These are phyloP conservation scores for Macrolepiota albuminosa DNA, from an alignment of 768 basidiomycete species.

Conservation along the genomic window DNA sequence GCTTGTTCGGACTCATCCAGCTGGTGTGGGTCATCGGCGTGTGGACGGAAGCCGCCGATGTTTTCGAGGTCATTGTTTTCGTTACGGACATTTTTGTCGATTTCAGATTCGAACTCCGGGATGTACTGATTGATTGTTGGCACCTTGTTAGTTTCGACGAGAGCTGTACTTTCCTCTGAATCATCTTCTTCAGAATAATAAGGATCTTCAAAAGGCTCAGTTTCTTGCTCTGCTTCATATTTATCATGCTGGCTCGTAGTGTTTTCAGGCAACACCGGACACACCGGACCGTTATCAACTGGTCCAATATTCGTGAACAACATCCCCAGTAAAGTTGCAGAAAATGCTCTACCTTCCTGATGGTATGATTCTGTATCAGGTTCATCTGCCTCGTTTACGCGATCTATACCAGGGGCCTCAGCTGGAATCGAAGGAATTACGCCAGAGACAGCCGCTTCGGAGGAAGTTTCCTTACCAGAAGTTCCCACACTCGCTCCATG, in stretches of 20 bases:
- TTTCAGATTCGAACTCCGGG: not conserved
- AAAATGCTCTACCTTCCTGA: not conserved
- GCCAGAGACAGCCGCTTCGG: not conserved
- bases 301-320: not conserved
- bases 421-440: not conserved
- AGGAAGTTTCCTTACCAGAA: not conserved
- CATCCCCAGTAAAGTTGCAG: too few species aligned
- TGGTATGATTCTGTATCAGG: not conserved
- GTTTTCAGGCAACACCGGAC: not conserved
- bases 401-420: not conserved
- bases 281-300: not conserved
- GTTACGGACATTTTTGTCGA: not conserved
- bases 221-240: constrained; percentile 13
- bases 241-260: not conserved
- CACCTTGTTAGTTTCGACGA: not conserved
- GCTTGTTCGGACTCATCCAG: not conserved
- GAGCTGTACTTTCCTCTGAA: not conserved
- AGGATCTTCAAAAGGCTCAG: not conserved
- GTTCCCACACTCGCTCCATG: not conserved
- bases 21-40: not conserved
- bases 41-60: not conserved
- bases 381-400: not conserved
- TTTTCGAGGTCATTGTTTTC: not conserved
- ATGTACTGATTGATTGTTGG: not conserved
- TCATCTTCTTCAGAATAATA: not conserved